Evolutionary conservation across 441 rosid species (phyloP).

Genomic region (Populus hybrid): DNA sequence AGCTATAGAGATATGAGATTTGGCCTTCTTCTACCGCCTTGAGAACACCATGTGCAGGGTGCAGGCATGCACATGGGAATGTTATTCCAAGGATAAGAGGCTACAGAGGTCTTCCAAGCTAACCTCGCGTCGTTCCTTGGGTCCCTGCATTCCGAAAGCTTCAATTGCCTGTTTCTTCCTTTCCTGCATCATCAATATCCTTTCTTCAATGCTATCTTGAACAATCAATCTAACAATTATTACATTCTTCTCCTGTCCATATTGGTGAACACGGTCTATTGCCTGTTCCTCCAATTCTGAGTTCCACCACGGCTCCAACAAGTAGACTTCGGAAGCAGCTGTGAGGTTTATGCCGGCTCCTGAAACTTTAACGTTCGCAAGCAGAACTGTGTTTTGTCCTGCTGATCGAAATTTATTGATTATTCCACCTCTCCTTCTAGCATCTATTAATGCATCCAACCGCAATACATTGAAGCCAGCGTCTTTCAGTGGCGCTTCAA

Average conservation of each 20-base stretch:
- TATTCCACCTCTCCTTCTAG: conserved; percentile 59
- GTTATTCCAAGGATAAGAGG: conserved; percentile 48
- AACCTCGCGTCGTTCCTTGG: conserved; percentile 47
- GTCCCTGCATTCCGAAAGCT: conserved; percentile 48
- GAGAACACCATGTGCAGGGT: background rate
- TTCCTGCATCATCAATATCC: conserved; percentile 70
- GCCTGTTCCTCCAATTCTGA: conserved; percentile 91
- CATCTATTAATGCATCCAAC: conserved; percentile 75
- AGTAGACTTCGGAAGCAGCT: conserved; percentile 67
- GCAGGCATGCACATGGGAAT: background rate
- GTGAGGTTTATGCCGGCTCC: conserved; percentile 84
- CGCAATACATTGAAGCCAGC: conserved; percentile 75
- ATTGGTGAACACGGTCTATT: conserved; percentile 83
- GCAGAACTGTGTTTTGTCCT: conserved; percentile 46
- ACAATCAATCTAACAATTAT: conserved; percentile 71
- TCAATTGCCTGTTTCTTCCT: conserved; percentile 72
- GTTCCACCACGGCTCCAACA: conserved; percentile 97
- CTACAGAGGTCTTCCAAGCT: conserved; percentile 52
- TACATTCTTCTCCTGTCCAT: conserved; percentile 74
- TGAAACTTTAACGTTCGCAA: conserved; percentile 79
- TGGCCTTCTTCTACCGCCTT: background rate
- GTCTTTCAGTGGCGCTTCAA: conserved; percentile 63
- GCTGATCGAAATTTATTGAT: conserved; percentile 53
- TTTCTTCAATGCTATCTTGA: conserved; percentile 75
- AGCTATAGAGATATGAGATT: too few species aligned